A percentile compares a stretch with the other conserved stretches of the same genome.
These are phyloP conservation scores for Alternaria metachromatica DNA, from an alignment of 2,329 filamentous ascomycete species.

Conservation along the genomic window DNA sequence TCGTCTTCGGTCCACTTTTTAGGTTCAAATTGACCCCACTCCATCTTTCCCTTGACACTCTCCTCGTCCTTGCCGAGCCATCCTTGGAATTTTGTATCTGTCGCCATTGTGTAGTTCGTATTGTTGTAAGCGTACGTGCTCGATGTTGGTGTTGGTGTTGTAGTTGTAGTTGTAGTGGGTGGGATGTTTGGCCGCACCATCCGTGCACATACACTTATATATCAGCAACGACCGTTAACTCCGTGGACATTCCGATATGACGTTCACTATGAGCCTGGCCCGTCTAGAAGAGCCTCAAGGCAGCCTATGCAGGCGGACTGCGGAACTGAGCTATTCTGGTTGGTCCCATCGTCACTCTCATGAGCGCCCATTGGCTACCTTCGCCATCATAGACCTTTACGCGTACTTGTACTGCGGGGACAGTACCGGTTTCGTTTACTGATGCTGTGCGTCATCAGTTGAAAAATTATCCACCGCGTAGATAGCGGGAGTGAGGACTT, in stretches of 20 bases:
- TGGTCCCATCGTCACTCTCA: neutral
- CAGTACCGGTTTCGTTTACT: neutral
- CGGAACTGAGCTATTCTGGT: neutral
- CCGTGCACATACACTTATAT: conserved; percentile 1
- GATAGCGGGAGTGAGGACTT: neutral
- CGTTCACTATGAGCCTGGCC: conserved; percentile 3
- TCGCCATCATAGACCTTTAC: conserved; percentile 3
- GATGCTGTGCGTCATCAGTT: conserved; percentile 8
- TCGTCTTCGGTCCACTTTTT: conserved; percentile 72
- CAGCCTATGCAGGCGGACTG: neutral
- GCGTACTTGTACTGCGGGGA: neutral
- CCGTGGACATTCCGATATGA: conserved; percentile 6
- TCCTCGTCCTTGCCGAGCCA: conserved; percentile 61
- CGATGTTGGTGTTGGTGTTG: neutral
- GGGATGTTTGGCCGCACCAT: neutral
- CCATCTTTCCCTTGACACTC: conserved; percentile 61
- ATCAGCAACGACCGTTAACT: neutral
- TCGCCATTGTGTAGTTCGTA: conserved; percentile 17
- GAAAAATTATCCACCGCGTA: neutral
- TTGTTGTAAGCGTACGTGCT: neutral
- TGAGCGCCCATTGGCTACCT: neutral
- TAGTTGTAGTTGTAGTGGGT: neutral
- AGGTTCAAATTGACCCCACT: conserved; percentile 56
- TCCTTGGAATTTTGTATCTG: conserved; percentile 55
- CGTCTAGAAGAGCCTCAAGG: neutral